Evolutionary conservation across 2,329 filamentous ascomycete species (phyloP), one percentile per base, ranked within the genome.

Genomic region (Plectosphaerella sp.): DNA sequence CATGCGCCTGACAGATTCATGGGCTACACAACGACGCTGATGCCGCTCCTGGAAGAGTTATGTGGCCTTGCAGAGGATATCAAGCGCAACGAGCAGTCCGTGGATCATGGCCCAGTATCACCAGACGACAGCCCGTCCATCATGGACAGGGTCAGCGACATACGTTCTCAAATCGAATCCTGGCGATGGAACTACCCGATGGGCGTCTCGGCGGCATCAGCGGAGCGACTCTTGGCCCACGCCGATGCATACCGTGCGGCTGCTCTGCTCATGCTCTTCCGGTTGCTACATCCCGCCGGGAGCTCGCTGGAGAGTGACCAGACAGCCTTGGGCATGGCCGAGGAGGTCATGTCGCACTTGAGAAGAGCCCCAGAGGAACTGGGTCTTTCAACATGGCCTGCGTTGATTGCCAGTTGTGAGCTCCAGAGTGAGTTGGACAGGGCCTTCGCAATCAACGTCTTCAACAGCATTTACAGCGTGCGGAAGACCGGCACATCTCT

Each of bases 11-110:
- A 66, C 49, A 62, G 64, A 6, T 59, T 67, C 46, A 63, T 67
- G 54, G 64, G 64, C 3, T 66, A 62, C 43, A 66, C 62, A 1
- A 43, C 53, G 5, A 62, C 63, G 11, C 49, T 67, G 20, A 64
- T 66, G 62, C 63, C 62, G 7, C 53, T 67, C 4, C 54, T 66
- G 1, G 54, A 57, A 22, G 62, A 66, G 33, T 57, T 67, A 16
- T 57, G 62, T 51, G 52, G 48, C 25, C 52, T 67, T 12, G 64
- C 64, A 9, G 62, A 61, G 35, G 35, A 37, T 7, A n/a, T 37
- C 35, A 12, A 37, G 11, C 35, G 35, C 35, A 37, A 12, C 35
- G 35, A 12, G 35, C 35, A 37, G 35, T n/a, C 35, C 35, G 35
- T 37, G 11, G n/a, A 12, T 7, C n/a, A 37, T n/a, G 35, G 35